These are phyloP conservation scores for Boletus reticulatus DNA, from an alignment of 768 basidiomycete species.

Conservation along the genomic window DNA sequence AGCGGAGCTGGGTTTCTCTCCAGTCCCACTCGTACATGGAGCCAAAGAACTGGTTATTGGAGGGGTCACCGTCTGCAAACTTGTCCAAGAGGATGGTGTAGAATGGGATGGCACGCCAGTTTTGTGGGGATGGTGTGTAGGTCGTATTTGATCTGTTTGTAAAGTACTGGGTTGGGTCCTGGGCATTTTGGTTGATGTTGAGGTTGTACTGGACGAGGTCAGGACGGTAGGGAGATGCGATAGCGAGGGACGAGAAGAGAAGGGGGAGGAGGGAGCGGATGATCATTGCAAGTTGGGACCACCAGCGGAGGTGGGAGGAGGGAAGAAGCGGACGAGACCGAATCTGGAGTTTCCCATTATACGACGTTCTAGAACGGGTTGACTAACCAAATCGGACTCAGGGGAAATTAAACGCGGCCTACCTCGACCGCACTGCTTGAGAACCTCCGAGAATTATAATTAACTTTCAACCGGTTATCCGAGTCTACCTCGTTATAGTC, in stretches of 20 bases:
- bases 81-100: conserved; percentile 90
- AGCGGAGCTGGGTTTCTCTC: conserved; percentile 85
- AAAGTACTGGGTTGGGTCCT: conserved; percentile 62
- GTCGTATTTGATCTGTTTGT: conserved; percentile 57
- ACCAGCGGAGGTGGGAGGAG: background rate
- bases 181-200: conserved; percentile 73
- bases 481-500: no score
- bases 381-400: no score
- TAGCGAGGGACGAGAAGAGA: conserved; percentile 36
- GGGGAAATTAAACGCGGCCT: no score
- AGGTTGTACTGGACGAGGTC: conserved; percentile 73
- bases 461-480: no score
- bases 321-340: background rate
- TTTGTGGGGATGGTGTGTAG: conserved; percentile 76
- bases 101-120: conserved; percentile 82
- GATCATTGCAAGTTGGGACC: background rate
- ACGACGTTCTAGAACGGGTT: no score
- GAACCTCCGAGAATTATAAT: no score
- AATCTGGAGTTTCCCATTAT: no score
- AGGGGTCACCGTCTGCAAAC: conserved; percentile 89
- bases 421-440: no score
- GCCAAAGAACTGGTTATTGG: conserved; percentile 87
- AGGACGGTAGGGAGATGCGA: conserved; percentile 65
- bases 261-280: conserved; percentile 37
- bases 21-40: conserved; percentile 81